Evolutionary conservation across 2,329 filamentous ascomycete genomes (phyloP).

Genomic region (Trichoderma pleuroti): DNA sequence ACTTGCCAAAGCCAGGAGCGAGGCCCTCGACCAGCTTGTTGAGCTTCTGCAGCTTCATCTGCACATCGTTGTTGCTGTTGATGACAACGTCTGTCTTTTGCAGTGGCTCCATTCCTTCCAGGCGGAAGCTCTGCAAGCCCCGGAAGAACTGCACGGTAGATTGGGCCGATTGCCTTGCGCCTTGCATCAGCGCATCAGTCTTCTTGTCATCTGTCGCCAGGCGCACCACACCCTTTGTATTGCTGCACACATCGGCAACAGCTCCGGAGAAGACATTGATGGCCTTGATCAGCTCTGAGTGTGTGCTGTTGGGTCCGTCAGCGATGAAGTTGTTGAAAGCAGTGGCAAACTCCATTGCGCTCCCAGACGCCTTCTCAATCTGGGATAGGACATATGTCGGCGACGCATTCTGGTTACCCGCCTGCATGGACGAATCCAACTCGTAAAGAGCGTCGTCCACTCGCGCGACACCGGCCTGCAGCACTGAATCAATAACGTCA

Average conservation of each 20-base stretch:
- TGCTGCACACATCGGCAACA: constrained; percentile 89
- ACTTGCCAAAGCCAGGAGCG: constrained; percentile 79
- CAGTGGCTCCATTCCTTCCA: constrained; percentile 84
- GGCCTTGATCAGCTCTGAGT: constrained; percentile 88
- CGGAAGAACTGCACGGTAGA: constrained; percentile 95
- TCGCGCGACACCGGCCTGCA: constrained; percentile 87
- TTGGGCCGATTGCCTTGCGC: constrained; percentile 77
- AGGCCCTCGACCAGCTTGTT: constrained; percentile 92
- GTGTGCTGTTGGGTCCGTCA: constrained; percentile 85
- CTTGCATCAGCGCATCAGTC: constrained; percentile 77
- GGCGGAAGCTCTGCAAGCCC: constrained; percentile 84
- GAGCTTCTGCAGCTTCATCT: constrained; percentile 87
- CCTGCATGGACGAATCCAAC: constrained; percentile 95
- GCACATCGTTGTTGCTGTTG: constrained; percentile 94
- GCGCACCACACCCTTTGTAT: constrained; percentile 90
- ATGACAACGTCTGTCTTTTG: constrained; percentile 97
- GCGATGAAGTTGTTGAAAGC: constrained; percentile 99
- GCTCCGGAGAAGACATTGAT: constrained; percentile 88
- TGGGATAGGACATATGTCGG: constrained; percentile 93
- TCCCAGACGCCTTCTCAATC: constrained; percentile 92
- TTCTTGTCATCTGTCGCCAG: constrained; percentile 96
- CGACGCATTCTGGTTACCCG: constrained; percentile 96
- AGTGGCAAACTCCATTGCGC: constrained; percentile 94
- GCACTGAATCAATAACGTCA: constrained; percentile 93
- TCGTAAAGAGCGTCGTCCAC: constrained; percentile 97